Evolutionary conservation across 805 yeast species (phyloP).

Genomic region (Kazachstania viticola): DNA sequence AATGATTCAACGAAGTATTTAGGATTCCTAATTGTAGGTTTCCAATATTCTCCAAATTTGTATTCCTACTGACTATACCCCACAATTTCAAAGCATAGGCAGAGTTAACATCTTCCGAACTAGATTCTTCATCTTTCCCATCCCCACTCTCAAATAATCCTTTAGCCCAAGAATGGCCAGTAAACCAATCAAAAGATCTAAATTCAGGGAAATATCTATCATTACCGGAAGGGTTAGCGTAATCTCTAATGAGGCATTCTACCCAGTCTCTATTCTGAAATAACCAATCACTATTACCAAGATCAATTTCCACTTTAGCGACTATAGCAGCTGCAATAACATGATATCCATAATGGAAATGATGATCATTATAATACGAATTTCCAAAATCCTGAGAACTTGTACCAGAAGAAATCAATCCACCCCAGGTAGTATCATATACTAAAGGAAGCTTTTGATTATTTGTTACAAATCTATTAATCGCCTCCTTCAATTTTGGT

Average conservation of each 20-base stretch:
- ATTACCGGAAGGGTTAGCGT: constrained; percentile 43
- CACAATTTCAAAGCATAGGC: constrained; percentile 57
- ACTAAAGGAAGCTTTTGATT: constrained; percentile 59
- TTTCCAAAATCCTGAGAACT: constrained; percentile 59
- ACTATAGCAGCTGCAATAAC: constrained; percentile 59
- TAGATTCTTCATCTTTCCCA: constrained; percentile 67
- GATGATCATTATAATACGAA: constrained; percentile 63
- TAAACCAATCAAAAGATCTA: constrained; percentile 63
- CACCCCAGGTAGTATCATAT: constrained; percentile 73
- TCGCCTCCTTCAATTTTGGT: constrained; percentile 51
- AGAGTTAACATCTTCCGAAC: constrained; percentile 65
- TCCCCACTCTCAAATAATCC: constrained; percentile 62
- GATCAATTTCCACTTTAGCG: constrained; percentile 40
- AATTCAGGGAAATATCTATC: constrained; percentile 55
- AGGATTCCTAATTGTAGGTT: constrained; percentile 50
- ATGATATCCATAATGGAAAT: constrained; percentile 67
- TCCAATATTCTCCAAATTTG: constrained; percentile 41
- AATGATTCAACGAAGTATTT: constrained; percentile 40
- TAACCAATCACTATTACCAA: constrained; percentile 32
- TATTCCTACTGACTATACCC: constrained; percentile 45
- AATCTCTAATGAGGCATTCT: constrained; percentile 51
- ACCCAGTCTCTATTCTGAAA: constrained; percentile 40
- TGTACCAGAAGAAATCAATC: constrained; percentile 59
- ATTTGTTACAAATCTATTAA: constrained; percentile 58
- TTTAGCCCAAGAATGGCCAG: constrained; percentile 73